Conservation (phyloP, 2,329 filamentous ascomycete species). For the Colletotrichum abscissum region DNA sequence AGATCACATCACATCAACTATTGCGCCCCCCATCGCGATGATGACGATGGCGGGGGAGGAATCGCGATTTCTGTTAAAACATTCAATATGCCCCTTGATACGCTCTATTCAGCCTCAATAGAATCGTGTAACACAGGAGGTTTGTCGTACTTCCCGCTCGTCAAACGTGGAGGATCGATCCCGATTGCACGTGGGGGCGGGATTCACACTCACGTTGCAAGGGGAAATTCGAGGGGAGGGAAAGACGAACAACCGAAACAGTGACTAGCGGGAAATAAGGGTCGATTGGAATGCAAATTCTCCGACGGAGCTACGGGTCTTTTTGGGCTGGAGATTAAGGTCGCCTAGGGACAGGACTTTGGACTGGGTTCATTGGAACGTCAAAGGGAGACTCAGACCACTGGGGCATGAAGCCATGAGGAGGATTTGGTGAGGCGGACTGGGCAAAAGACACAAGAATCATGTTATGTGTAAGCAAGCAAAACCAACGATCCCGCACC, state of each 20-base stretch:
- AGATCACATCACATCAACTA: no score
- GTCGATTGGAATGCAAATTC: constrained; percentile 19
- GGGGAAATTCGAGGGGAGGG: not conserved
- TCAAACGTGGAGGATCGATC: not conserved
- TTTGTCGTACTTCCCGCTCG: not conserved
- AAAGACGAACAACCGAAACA: not conserved
- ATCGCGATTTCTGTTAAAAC: not conserved
- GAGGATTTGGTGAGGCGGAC: not conserved
- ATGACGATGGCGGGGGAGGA: not conserved
- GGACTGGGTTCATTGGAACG: constrained; percentile 16
- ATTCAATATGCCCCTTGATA: not conserved
- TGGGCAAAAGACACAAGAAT: not conserved
- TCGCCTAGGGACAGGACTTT: constrained; percentile 3
- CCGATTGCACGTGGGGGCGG: not conserved
- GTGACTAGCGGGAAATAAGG: not conserved
- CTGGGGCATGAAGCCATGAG: not conserved
- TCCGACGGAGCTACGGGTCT: constrained; percentile 9
- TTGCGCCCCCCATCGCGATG: not conserved
- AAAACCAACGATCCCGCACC: not conserved
- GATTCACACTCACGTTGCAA: not conserved
- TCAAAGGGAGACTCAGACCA: constrained; percentile 31
- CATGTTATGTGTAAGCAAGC: not conserved
- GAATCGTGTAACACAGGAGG: not conserved
- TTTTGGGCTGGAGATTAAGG: constrained; percentile 28
- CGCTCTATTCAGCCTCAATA: not conserved